Base-by-base conservation (phyloP, 192 early-diverging fungal species). In the Helicostylum pulchrum region DNA sequence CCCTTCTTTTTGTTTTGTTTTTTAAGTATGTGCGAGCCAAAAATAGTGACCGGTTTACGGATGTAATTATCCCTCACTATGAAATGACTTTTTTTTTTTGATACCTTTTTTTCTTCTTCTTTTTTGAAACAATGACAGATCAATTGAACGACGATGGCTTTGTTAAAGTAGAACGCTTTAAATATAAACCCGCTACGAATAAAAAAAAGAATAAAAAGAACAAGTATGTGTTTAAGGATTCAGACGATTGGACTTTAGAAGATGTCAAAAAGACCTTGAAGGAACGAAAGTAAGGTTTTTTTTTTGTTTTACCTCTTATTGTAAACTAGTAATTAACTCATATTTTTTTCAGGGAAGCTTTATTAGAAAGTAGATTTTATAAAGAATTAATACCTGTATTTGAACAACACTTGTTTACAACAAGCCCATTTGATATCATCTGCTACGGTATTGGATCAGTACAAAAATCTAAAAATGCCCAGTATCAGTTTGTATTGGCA, bases 361-460 rank as follows among this genome's bases (percentile, higher is more conserved):
- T 68, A 39, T 14, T 62, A 6, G 52, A 62, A 3, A 68, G 66
- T 47, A 39, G 49, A 23, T 68, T 68, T 47, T 68, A 68, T 46
- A 53, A 60, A 11, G 66, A 62, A 0, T 47, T 68, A 34, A 53
- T 31, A 21, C 43, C 51, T 54, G 3, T 61, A 11, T 68, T 68
- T 30, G 31, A 68, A 5, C 52, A 68, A 31, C 51, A 68, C 23
- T 26, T 68, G 34, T 20, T 63, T 4, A 5, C 52, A 42, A 54
- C 20, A 17, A 31, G 23, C 23, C 52, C 59, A 26, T 32, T 61
- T 21, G 66, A 76, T 52, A 71, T 76, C 53, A 59, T 76, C 12
- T 76, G 74, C 10, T 76, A 76, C 53, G 74, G 74, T 3, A 59
- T 76, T 39, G 74, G 74, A 10, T 76, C 74, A 5, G 67, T 76